Evolutionary conservation across 192 early-diverging fungal species (phyloP).

Genomic region (Linnemannia schmuckeri): DNA sequence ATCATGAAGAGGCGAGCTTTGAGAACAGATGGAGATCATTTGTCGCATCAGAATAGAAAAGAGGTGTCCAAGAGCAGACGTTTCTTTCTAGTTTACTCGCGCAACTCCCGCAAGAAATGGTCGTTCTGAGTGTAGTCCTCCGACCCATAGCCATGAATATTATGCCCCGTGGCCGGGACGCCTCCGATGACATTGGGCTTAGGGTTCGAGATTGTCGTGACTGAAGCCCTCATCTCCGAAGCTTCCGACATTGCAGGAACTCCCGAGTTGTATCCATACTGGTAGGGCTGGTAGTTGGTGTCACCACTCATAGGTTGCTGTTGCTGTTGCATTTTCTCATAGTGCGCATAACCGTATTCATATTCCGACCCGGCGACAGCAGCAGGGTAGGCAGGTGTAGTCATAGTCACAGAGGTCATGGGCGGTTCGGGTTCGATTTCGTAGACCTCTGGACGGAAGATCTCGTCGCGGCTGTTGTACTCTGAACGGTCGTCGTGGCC

Average conservation of each 20-base stretch:
- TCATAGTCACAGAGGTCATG: not conserved
- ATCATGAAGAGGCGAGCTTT: not conserved
- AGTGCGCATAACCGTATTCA: not conserved
- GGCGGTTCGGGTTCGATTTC: not conserved
- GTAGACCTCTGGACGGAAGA: conserved; percentile 5
- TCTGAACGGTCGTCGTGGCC: conserved; percentile 4
- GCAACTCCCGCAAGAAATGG: conserved; percentile 45
- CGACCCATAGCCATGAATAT: conserved; percentile 35
- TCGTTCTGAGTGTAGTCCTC: conserved; percentile 45
- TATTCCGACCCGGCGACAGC: not conserved
- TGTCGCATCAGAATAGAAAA: not conserved
- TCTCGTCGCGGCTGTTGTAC: conserved; percentile 15
- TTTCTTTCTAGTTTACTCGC: conserved; percentile 11
- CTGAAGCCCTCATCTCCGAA: not conserved
- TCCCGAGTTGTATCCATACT: conserved; percentile 3
- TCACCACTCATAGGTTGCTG: not conserved
- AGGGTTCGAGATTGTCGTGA: not conserved
- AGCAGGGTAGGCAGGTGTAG: not conserved
- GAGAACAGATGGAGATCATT: not conserved
- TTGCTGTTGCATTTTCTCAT: not conserved
- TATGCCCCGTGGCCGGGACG: conserved; percentile 13
- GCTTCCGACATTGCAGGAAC: not conserved
- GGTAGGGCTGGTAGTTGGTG: not conserved
- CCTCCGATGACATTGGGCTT: not conserved
- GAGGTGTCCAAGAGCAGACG: not conserved